Evolutionary conservation across 2,329 filamentous ascomycete genomes (phyloP), one percentile per base, ranked within the genome.

Genomic region (Conoideocrella luteorostrata): DNA sequence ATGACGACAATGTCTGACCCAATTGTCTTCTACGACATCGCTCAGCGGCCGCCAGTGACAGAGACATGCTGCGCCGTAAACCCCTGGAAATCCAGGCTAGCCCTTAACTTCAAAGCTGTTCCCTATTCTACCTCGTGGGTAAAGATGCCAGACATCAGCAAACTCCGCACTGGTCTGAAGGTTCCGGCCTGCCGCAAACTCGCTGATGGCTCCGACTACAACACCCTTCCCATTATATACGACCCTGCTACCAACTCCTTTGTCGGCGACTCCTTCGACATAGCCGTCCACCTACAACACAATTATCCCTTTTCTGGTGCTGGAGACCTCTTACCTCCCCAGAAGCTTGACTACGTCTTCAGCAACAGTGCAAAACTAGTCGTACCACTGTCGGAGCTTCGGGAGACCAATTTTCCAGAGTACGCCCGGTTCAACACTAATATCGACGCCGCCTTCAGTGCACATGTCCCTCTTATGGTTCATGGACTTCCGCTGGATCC

Each of bases 191-290:
- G 65, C 17, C 77, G 80, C 53, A 75, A 73, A 47, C 71, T 74
- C 44, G 66, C 66, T 48, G 72, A 83, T 51, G 78, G 78, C 33
- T 64, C 61, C 26, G 74, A 80, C 52, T 84, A 70, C 62, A 69
- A 69, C 59, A 85, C 80, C 2, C 68, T 84, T 0, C 80, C 81
- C 2, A 67, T 82, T 33, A 57, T 84, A 18, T 52, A 63, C 1
- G 75, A 82, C 40, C 56, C 64, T 0, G 44, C 52, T 15, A 72
- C 68, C 0, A 54, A 53, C 5, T 46, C 59, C 1, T 40, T 65
- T 0, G 44, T 83, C 3, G 80, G 80, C 5, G 81, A 85, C 60
- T 78, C 78, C 3, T 81, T 82, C 53, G 80, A 84, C 41, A 84
- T 84, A 47, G 81, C 80, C 6, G 59, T 72, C 21, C 75, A 82